Evolutionary conservation across 768 basidiomycete genomes (phyloP).

Genomic region (Galerina sulciceps): DNA sequence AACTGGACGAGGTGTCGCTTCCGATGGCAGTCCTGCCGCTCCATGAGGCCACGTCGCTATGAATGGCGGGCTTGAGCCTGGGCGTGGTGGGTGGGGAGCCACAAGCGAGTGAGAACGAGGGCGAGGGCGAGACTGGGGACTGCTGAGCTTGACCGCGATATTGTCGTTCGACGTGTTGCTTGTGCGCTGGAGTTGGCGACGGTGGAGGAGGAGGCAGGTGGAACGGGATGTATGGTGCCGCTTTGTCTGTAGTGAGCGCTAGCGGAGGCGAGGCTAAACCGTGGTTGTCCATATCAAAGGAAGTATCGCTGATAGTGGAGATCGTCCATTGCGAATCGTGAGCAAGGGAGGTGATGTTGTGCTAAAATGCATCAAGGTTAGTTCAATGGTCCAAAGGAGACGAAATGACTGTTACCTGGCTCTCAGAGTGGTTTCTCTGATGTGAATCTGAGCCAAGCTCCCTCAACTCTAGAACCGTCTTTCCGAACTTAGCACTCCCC

Average conservation of each 20-base stretch:
- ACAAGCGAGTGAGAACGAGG: constrained; percentile 4
- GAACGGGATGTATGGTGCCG: constrained; percentile 17
- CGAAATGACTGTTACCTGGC: not conserved
- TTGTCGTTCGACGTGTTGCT: constrained; percentile 12
- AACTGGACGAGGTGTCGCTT: not conserved
- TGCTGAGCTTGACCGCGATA: constrained; percentile 5
- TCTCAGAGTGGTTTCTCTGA: constrained; percentile 5
- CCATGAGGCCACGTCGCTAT: not conserved
- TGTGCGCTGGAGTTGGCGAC: constrained; percentile 20
- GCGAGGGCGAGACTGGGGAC: constrained; percentile 19
- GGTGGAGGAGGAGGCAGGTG: constrained; percentile 22
- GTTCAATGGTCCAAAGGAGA: not conserved
- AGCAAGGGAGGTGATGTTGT: constrained; percentile 1
- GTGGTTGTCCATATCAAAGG: constrained; percentile 12
- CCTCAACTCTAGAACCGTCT: constrained; percentile 5
- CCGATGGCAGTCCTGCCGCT: not conserved
- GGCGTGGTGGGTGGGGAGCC: not conserved
- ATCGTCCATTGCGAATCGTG: constrained; percentile 12
- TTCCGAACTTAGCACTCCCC: not conserved
- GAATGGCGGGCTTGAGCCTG: not conserved
- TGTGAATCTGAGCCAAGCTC: not conserved
- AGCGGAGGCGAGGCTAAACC: constrained; percentile 17
- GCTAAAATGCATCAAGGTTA: not conserved
- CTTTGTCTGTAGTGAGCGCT: constrained; percentile 11
- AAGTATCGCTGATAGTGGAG: not conserved